These are phyloP conservation scores for Solioccasus polychromus DNA, from an alignment of 768 basidiomycete species.

Conservation along the genomic window DNA sequence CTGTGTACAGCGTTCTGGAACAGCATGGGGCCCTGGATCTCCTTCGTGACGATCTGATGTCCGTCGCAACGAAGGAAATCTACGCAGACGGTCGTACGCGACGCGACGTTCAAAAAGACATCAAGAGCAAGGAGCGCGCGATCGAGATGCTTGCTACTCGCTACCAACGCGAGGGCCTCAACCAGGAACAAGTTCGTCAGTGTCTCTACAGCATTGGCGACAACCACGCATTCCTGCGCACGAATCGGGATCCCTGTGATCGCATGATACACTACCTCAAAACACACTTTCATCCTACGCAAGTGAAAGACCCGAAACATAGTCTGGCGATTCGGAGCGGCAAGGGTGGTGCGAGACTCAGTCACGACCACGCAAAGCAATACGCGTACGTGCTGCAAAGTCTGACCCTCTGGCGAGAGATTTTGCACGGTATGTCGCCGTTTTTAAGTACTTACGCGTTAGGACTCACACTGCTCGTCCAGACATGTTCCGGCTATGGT, in stretches of 20 bases:
- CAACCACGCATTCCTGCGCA: slow-evolving; percentile 84
- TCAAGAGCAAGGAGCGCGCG: slow-evolving; percentile 80
- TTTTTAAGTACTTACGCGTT: background rate
- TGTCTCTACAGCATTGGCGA: slow-evolving; percentile 88
- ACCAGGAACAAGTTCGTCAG: slow-evolving; percentile 67
- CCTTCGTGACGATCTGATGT: slow-evolving; percentile 73
- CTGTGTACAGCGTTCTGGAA: slow-evolving; percentile 68
- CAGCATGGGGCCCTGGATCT: slow-evolving; percentile 61
- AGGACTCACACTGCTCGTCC: slow-evolving; percentile 2
- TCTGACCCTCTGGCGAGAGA: slow-evolving; percentile 83
- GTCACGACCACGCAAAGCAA: slow-evolving; percentile 82
- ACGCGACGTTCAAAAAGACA: slow-evolving; percentile 80
- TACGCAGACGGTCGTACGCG: slow-evolving; percentile 66
- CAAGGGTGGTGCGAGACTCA: slow-evolving; percentile 73
- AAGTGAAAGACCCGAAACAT: slow-evolving; percentile 57
- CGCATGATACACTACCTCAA: slow-evolving; percentile 77
- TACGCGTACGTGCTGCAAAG: slow-evolving; percentile 86
- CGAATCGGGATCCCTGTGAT: slow-evolving; percentile 87
- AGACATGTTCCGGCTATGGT: slow-evolving; percentile 92
- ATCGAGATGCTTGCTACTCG: slow-evolving; percentile 70
- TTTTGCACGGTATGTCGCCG: slow-evolving; percentile 61
- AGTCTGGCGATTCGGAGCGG: slow-evolving; percentile 82
- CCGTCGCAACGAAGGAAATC: slow-evolving; percentile 80
- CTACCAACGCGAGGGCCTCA: slow-evolving; percentile 56
- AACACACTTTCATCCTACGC: slow-evolving; percentile 72